These are phyloP conservation scores for Suhomyces xylopsoci DNA, from an alignment of 805 yeast species.

Conservation along the genomic window DNA sequence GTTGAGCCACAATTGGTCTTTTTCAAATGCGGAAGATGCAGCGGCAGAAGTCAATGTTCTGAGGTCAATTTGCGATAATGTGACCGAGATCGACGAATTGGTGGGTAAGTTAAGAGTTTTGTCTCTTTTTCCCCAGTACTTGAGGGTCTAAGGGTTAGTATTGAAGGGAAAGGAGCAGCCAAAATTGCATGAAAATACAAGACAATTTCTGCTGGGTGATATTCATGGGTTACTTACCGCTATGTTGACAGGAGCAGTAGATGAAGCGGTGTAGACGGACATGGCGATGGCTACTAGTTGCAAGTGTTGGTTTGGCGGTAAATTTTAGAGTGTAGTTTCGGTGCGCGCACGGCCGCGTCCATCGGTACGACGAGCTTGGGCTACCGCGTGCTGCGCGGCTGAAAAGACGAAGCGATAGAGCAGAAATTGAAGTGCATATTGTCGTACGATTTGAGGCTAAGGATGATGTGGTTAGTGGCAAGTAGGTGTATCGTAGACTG, in stretches of 20 bases:
- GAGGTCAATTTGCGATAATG: conserved; percentile 85
- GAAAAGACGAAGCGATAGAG: not conserved
- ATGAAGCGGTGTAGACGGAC: conserved; percentile 67
- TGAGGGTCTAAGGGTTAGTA: conserved; percentile 58
- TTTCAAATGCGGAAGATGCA: conserved; percentile 51
- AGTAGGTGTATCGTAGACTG: no score
- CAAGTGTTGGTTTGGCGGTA: not conserved
- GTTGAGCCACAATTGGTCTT: conserved; percentile 80
- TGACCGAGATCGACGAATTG: conserved; percentile 92
- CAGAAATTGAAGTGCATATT: not conserved
- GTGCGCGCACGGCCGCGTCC: not conserved
- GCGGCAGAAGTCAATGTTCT: conserved; percentile 90
- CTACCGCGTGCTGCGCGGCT: not conserved
- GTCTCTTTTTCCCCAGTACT: conserved; percentile 99
- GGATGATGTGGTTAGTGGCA: no score
- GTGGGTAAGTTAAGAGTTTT: conserved; percentile 87
- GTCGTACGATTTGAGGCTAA: not conserved
- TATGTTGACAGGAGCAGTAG: conserved; percentile 96
- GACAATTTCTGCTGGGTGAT: not conserved
- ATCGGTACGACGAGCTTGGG: not conserved
- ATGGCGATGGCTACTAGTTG: conserved; percentile 19
- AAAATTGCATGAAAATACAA: no score
- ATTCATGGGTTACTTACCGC: conserved; percentile 40
- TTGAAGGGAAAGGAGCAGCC: not conserved
- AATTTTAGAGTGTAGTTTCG: not conserved